Percentiles rank a stretch among this genome's conserved stretches.
phyloP scores from a whole-genome alignment of 306 rosid species.

The barrel medic (Medicago truncatula) region DNA sequence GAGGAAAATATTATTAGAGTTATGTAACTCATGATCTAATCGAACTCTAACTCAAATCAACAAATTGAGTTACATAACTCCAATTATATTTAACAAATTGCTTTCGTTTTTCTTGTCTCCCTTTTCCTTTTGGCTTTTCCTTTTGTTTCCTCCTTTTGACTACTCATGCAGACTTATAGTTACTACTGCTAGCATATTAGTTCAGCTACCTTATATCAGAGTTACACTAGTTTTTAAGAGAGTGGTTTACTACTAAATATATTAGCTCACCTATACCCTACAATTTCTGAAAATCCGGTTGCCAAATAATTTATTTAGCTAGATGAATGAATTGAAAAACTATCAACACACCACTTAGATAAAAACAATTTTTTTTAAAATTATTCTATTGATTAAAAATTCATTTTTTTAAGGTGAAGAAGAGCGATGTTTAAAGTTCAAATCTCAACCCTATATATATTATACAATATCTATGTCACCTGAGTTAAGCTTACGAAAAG shows the following conservation, averaged over 20 bases:
- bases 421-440: too few species aligned
- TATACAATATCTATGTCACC: too few species aligned
- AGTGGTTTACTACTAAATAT: not conserved
- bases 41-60: too few species aligned
- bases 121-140: conserved; percentile 7
- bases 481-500: too few species aligned
- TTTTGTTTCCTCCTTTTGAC: conserved; percentile 15
- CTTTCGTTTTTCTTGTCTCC: not conserved
- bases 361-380: too few species aligned
- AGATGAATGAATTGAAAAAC: not conserved
- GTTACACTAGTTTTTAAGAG: not conserved
- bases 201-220: not conserved
- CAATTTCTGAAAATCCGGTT: conserved; percentile 8
- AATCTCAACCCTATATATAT: too few species aligned
- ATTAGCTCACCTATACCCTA: conserved; percentile 7
- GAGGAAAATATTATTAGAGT: too few species aligned
- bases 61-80: too few species aligned
- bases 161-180: not conserved
- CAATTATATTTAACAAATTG: too few species aligned
- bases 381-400: too few species aligned
- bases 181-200: not conserved
- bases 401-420: too few species aligned
- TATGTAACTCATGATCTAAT: too few species aligned
- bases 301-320: not conserved
- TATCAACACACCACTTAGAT: not conserved